These are phyloP conservation scores for Persicaria tinctoria DNA, from an alignment of 148 eudicot genomes.

Conservation along the genomic window DNA sequence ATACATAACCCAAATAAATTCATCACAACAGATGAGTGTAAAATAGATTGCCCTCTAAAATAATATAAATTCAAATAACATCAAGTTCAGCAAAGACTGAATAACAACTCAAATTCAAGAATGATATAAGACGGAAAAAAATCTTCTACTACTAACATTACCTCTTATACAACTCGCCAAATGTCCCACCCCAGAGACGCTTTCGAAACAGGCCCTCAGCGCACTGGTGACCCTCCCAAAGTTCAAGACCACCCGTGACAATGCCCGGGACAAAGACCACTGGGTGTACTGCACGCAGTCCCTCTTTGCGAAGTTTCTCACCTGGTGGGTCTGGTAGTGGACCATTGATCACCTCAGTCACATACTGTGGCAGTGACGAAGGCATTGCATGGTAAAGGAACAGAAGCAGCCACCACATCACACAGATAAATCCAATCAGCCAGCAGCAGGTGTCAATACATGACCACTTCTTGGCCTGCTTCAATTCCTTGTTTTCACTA, in stretches of 20 bases:
- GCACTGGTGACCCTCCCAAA: constrained; percentile 95
- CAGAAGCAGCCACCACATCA: constrained; percentile 62
- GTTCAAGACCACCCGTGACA: constrained; percentile 85
- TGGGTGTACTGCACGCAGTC: constrained; percentile 62
- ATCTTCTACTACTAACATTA: constrained; percentile 13
- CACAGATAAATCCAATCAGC: constrained; percentile 60
- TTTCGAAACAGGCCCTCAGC: constrained; percentile 80
- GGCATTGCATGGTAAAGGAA: constrained; percentile 80
- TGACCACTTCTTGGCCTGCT: constrained; percentile 36
- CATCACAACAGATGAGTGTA: neutral
- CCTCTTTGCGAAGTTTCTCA: constrained; percentile 53
- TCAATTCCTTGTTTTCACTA: neutral
- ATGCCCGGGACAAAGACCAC: constrained; percentile 96
- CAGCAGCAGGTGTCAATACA: constrained; percentile 76
- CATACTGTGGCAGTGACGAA: constrained; percentile 75
- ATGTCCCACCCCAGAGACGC: constrained; percentile 94
- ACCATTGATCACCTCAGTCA: constrained; percentile 83
- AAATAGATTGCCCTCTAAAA: neutral
- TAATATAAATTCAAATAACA: neutral
- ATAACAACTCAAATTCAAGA: neutral
- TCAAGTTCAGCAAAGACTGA: neutral
- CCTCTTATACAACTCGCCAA: constrained; percentile 93
- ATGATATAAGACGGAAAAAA: neutral
- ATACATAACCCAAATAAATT: neutral
- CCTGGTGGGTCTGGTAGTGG: constrained; percentile 86